Base-by-base conservation (phyloP, 306 rosid species). In the Quercus dentata region DNA sequence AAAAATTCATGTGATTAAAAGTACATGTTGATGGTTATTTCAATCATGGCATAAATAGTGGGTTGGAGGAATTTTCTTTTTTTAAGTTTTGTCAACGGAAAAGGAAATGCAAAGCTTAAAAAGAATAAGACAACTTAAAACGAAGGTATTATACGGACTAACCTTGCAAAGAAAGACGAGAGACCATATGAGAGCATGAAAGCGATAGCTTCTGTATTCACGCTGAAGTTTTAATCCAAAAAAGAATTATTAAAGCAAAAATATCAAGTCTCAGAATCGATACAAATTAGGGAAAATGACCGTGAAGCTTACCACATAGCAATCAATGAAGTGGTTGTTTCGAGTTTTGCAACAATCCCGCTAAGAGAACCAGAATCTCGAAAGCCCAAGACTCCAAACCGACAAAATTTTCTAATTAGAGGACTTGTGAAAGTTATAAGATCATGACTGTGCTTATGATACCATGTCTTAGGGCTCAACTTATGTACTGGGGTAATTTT, bases 301-400 rank as follows among this genome's bases (percentile, higher is more conserved):
- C n/a, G 14, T 23, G 80, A 80, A 70, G n/a, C 89, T 30, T 78
- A 94, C 98, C 98, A 90, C 76, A 92, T 84, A 73, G 97, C 98
- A 76, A 94, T 89, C 81, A 92, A 79, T 4, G 98, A 90, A 81
- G 97, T 92, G 30, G 89, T 86, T 79, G 75, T 81, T 72, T 84
- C 76, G 98, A 75, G 81, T 92, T 81, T 49, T 92, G 92, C 85
- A 90, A 38, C 61, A 92, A 64, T 81, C 97, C 98, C 18, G 94
- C 90, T 81, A 94, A 84, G 79, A 94, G 79, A 71, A 92, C 97
- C 80, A 94, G 74, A 84, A 90, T 78, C 82, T 94, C 98, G 19
- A 94, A 92, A 51, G 95, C 98, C 97, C 97, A 92, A 57, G 86
- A 87, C 89, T 92, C 98, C 93, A 92, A 90, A 83, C 98, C 92